These are phyloP conservation scores for Annona cherimola DNA, from an alignment of 164 flowering plant species.

Conservation along the genomic window DNA sequence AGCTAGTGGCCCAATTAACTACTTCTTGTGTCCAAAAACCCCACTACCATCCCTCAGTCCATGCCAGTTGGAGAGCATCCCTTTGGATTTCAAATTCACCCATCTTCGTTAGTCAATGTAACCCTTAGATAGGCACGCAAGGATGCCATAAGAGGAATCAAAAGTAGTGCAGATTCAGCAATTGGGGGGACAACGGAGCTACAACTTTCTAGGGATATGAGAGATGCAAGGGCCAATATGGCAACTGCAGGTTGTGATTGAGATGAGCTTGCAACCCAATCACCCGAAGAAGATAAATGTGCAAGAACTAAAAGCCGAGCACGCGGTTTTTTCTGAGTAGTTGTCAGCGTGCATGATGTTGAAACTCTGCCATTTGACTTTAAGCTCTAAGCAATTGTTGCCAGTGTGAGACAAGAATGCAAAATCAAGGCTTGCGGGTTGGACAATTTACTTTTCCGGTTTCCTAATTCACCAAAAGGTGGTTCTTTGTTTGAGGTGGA, in stretches of 20 bases:
- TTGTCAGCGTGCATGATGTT: slow-evolving; percentile 66
- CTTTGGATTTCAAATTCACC: slow-evolving; percentile 18
- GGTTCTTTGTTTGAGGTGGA: slow-evolving; percentile 40
- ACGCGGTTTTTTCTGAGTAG: slow-evolving; percentile 62
- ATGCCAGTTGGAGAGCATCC: slow-evolving; percentile 70
- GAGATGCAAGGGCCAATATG: slow-evolving; percentile 87
- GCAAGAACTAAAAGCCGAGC: slow-evolving; percentile 69
- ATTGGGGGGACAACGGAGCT: slow-evolving; percentile 45
- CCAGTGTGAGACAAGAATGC: slow-evolving; percentile 70
- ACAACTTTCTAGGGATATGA: slow-evolving; percentile 71
- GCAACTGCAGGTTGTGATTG: slow-evolving; percentile 69
- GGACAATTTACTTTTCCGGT: slow-evolving; percentile 42
- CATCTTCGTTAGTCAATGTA: slow-evolving; percentile 30
- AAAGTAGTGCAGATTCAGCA: slow-evolving; percentile 61
- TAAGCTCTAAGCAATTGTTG: slow-evolving; percentile 66
- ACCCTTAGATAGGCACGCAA: slow-evolving; percentile 58
- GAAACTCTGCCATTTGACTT: slow-evolving; percentile 74
- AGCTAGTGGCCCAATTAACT: slow-evolving; percentile 85
- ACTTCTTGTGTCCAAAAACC: slow-evolving; percentile 68
- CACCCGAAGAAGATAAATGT: slow-evolving; percentile 60
- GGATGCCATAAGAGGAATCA: slow-evolving; percentile 79
- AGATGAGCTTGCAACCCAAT: slow-evolving; percentile 33
- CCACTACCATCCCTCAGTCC: slow-evolving; percentile 87
- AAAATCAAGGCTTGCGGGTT: slow-evolving; percentile 46
- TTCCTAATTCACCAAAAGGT: slow-evolving; percentile 39